A percentile compares a stretch with the other conserved stretches of the same genome.
phyloP scores from a whole-genome alignment of 768 basidiomycete species.

The Calocybe gangraenosa region DNA sequence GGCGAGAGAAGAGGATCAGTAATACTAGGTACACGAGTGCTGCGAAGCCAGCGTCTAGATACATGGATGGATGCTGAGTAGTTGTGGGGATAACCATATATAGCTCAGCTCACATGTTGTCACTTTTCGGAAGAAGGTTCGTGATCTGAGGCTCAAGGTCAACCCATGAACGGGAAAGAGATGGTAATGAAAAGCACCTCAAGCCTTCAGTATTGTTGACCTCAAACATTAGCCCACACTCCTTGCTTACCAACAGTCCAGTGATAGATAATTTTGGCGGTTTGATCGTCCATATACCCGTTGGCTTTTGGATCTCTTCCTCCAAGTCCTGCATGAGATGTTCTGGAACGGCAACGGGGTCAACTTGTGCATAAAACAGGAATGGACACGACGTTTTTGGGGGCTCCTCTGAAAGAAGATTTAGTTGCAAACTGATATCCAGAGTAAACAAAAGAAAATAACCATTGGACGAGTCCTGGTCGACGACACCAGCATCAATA shows the following conservation, averaged over 20 bases:
- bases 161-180: background rate
- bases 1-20: slow-evolving; percentile 65
- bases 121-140: slow-evolving; percentile 70
- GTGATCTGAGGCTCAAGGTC: slow-evolving; percentile 32
- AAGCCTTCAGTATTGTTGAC: slow-evolving; percentile 65
- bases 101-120: slow-evolving; percentile 47
- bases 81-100: background rate
- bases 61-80: background rate
- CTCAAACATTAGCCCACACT: slow-evolving; percentile 76
- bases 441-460: slow-evolving; percentile 1
- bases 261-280: slow-evolving; percentile 55
- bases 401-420: slow-evolving; percentile 34
- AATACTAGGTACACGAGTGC: slow-evolving; percentile 63
- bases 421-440: background rate
- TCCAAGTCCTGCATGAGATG: slow-evolving; percentile 66
- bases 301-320: slow-evolving; percentile 68
- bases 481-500: slow-evolving; percentile 61
- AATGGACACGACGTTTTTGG: slow-evolving; percentile 60
- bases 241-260: slow-evolving; percentile 69
- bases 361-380: slow-evolving; percentile 59
- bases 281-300: slow-evolving; percentile 58
- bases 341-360: slow-evolving; percentile 48
- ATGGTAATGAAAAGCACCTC: slow-evolving; percentile 37
- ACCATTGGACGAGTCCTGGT: slow-evolving; percentile 42
- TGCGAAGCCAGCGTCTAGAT: slow-evolving; percentile 76